Evolutionary conservation across 805 yeast species (phyloP).

Genomic region (Hanseniaspora valbyensis): DNA sequence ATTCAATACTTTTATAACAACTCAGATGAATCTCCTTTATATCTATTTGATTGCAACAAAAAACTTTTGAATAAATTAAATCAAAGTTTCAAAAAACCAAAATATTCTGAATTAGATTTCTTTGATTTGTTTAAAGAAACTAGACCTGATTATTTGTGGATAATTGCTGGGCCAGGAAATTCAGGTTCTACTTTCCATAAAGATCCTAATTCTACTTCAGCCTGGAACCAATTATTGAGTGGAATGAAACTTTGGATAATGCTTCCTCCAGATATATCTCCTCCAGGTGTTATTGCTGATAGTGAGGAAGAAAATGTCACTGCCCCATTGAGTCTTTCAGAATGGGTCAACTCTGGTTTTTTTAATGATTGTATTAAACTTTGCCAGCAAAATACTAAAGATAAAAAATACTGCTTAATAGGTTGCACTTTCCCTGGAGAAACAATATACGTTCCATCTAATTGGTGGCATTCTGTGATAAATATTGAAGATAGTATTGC

Average conservation of each 20-base stretch:
- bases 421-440: conserved; percentile 75
- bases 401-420: conserved; percentile 38
- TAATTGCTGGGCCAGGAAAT: conserved; percentile 70
- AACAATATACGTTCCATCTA: conserved; percentile 82
- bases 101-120: conserved; percentile 46
- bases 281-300: conserved; percentile 79
- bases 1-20: conserved; percentile 49
- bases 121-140: conserved; percentile 41
- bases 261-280: conserved; percentile 65
- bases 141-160: conserved; percentile 88
- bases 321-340: conserved; percentile 83
- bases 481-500: conserved; percentile 76
- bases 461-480: conserved; percentile 97
- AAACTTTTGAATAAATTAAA: conserved; percentile 48
- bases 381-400: conserved; percentile 30
- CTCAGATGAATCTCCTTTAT: conserved; percentile 72
- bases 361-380: conserved; percentile 55
- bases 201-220: conserved; percentile 82
- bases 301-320: conserved; percentile 78
- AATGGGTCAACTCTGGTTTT: conserved; percentile 78
- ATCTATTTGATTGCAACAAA: conserved; percentile 73
- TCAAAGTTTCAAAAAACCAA: conserved; percentile 45
- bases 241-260: conserved; percentile 81
- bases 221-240: conserved; percentile 72
- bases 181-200: conserved; percentile 88